Evolutionary conservation across 1,284 basidiomycete genomes (phyloP).

Genomic region (Marasmius fiardii): DNA sequence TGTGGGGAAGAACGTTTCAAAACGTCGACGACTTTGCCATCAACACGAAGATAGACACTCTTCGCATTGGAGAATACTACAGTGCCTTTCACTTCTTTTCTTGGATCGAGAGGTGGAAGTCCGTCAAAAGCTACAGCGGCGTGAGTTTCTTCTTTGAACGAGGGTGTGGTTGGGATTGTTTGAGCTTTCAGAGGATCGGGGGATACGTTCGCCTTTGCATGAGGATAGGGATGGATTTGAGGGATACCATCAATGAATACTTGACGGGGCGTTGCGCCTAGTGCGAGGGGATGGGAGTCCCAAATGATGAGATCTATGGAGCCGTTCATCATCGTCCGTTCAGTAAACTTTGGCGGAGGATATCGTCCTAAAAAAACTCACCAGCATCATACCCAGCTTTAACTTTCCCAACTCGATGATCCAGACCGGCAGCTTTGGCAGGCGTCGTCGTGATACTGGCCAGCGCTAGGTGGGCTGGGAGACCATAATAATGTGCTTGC

Average conservation of each 20-base stretch:
- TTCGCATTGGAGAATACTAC: constrained; percentile 61
- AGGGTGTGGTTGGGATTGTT: constrained; percentile 48
- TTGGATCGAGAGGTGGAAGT: constrained; percentile 56
- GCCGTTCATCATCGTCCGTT: background rate
- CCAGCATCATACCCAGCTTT: constrained; percentile 43
- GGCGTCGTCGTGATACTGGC: constrained; percentile 78
- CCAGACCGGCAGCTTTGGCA: constrained; percentile 73
- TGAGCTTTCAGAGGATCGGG: constrained; percentile 49
- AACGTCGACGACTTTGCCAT: constrained; percentile 25
- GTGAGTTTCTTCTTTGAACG: constrained; percentile 53
- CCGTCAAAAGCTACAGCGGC: constrained; percentile 62
- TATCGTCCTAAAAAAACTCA: constrained; percentile 22
- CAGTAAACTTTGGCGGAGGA: constrained; percentile 2
- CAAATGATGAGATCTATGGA: constrained; percentile 56
- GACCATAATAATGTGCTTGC: constrained; percentile 80
- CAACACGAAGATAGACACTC: constrained; percentile 39
- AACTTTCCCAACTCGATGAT: constrained; percentile 80
- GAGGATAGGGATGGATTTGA: constrained; percentile 50
- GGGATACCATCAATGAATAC: constrained; percentile 72
- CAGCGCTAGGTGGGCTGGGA: constrained; percentile 58
- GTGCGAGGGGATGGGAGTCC: constrained; percentile 76
- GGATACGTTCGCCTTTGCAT: constrained; percentile 23
- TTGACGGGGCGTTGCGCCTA: constrained; percentile 71
- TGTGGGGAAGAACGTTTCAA: no score
- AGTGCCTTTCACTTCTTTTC: constrained; percentile 32